Conservation (phyloP, 495 filamentous ascomycete species). For the Monascus purpureus region DNA sequence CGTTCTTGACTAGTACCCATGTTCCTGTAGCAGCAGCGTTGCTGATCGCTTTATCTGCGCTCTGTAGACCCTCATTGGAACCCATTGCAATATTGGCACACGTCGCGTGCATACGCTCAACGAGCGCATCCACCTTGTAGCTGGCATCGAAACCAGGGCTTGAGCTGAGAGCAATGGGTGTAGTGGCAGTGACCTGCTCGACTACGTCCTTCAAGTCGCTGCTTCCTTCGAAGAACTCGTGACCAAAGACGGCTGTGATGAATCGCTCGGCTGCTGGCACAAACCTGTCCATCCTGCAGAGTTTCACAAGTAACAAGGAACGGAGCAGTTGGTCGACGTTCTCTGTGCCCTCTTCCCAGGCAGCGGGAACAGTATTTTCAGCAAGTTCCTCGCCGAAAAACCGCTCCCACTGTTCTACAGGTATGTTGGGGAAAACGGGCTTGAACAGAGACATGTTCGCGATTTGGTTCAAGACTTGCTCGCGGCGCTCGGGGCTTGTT, state of each 20-base stretch:
- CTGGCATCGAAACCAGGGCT: constrained; percentile 95
- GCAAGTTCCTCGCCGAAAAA: constrained; percentile 80
- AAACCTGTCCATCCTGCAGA: constrained; percentile 90
- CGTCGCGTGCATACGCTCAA: constrained; percentile 62
- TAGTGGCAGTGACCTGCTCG: constrained; percentile 66
- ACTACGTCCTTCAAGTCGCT: constrained; percentile 79
- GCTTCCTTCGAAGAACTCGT: constrained; percentile 61
- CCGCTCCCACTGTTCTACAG: constrained; percentile 55
- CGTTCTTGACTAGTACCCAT: constrained; percentile 98
- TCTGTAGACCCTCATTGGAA: constrained; percentile 82
- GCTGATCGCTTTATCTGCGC: constrained; percentile 87
- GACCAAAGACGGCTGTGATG: constrained; percentile 79
- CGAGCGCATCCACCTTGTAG: constrained; percentile 94
- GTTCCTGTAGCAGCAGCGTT: constrained; percentile 84
- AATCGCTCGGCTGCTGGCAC: constrained; percentile 86
- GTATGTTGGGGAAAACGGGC: constrained; percentile 46
- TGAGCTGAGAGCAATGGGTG: constrained; percentile 82
- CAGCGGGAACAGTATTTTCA: constrained; percentile 67
- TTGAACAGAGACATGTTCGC: constrained; percentile 61
- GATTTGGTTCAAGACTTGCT: constrained; percentile 55
- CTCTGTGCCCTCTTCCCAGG: constrained; percentile 54
- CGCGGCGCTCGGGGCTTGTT: constrained; percentile 42
- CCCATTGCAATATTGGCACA: constrained; percentile 99
- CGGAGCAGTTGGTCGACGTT: constrained; percentile 64
- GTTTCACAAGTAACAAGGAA: constrained; percentile 76